Conservation (phyloP, 768 basidiomycete species). For the Lactarius deliciosus region DNA sequence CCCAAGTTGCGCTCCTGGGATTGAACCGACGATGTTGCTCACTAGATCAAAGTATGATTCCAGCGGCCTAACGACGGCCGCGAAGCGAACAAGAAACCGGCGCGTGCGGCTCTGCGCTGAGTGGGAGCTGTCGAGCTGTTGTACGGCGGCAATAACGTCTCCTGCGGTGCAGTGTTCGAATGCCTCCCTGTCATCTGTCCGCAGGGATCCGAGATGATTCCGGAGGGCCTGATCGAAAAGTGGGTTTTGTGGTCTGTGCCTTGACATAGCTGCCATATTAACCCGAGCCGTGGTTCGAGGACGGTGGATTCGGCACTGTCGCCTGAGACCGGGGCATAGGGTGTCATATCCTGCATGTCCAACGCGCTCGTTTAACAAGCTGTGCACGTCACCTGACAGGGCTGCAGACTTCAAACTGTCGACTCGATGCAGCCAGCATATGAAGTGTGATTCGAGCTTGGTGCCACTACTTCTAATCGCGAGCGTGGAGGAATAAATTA, state of each 20-base stretch:
- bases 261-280: not conserved
- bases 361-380: not conserved
- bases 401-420: not conserved
- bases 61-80: conserved; percentile 6
- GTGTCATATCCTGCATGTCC: not conserved
- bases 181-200: not conserved
- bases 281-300: not conserved
- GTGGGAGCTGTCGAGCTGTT: not conserved
- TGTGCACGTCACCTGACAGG: not conserved
- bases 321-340: not conserved
- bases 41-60: conserved; percentile 12
- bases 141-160: conserved; percentile 4
- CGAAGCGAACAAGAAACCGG: not conserved
- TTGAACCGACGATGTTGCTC: conserved; percentile 2
- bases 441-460: not conserved
- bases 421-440: not conserved
- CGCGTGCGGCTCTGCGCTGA: conserved; percentile 8
- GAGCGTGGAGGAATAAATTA: conserved; percentile 15
- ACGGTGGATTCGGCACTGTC: too few species aligned
- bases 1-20: conserved; percentile 6
- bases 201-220: conserved; percentile 11
- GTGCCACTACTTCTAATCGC: not conserved
- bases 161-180: conserved; percentile 4
- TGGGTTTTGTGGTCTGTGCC: not conserved
- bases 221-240: conserved; percentile 18